phyloP scores from a whole-genome alignment of 441 rosid species.

The Gossypium laxum region DNA sequence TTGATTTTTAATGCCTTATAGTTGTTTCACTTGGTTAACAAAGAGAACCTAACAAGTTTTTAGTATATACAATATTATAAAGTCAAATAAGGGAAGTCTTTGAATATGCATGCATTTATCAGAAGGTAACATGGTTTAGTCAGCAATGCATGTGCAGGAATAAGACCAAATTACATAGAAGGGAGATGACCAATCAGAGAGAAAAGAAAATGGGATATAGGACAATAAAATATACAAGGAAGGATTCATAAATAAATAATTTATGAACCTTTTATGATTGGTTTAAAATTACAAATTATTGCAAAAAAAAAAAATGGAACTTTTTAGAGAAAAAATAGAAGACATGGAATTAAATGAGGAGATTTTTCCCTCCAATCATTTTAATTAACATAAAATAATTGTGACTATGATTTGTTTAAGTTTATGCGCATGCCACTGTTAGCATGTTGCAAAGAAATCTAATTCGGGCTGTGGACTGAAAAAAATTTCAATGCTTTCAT shows the following conservation, averaged over 20 bases:
- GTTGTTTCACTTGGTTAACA: constrained; percentile 40
- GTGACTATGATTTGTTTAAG: neutral
- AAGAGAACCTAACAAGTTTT: constrained; percentile 24
- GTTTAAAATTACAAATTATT: neutral
- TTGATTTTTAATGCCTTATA: constrained; percentile 16
- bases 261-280: constrained; percentile 3
- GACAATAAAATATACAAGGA: constrained; percentile 9
- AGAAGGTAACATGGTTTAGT: constrained; percentile 65
- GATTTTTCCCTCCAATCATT: neutral
- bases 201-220: constrained; percentile 7
- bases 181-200: constrained; percentile 10
- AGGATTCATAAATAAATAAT: constrained; percentile 10
- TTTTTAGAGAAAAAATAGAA: neutral
- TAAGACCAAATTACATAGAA: constrained; percentile 18
- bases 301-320: neutral
- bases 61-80: constrained; percentile 20
- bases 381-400: neutral
- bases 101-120: constrained; percentile 45
- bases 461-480: neutral
- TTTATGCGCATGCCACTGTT: neutral
- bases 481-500: neutral
- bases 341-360: neutral
- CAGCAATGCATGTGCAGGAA: constrained; percentile 63
- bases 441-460: neutral
- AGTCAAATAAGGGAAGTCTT: constrained; percentile 43